Percentiles rank a stretch among this genome's conserved stretches.
phyloP scores from a whole-genome alignment of 352 stramenopile species.

The Thalassiosira ordinaria region DNA sequence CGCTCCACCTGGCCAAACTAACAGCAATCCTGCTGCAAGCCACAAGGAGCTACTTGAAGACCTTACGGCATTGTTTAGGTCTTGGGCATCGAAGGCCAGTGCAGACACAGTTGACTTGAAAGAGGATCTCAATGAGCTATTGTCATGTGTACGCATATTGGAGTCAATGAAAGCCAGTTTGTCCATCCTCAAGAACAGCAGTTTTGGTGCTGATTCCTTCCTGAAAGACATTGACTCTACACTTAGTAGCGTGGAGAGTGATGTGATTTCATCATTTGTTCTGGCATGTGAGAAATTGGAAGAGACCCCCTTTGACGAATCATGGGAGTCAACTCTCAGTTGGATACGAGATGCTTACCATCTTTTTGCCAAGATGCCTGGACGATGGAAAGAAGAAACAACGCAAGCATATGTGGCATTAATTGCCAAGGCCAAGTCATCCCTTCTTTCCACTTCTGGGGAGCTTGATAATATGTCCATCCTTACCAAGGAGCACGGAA shows the following conservation, averaged over 20 bases:
- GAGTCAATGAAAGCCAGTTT: no score
- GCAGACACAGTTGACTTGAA: constrained; percentile 19
- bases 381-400: constrained; percentile 24
- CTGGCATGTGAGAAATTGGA: constrained; percentile 27
- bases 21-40: neutral
- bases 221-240: neutral
- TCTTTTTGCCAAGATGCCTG: constrained; percentile 12
- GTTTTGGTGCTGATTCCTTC: constrained; percentile 2
- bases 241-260: constrained; percentile 28
- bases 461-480: constrained; percentile 45
- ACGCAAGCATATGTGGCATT: no score
- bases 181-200: neutral
- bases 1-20: neutral
- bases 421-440: constrained; percentile 29
- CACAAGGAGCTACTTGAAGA: neutral
- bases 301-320: constrained; percentile 1
- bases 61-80: constrained; percentile 1
- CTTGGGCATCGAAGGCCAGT: constrained; percentile 10
- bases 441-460: constrained; percentile 10
- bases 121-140: constrained; percentile 23
- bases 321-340: constrained; percentile 8
- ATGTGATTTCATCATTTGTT: constrained; percentile 18
- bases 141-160: neutral
- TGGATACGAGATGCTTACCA: constrained; percentile 27
- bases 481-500: constrained; percentile 26